Evolutionary conservation across 345 rosid species (phyloP).

Genomic region (Limnanthes douglasii): DNA sequence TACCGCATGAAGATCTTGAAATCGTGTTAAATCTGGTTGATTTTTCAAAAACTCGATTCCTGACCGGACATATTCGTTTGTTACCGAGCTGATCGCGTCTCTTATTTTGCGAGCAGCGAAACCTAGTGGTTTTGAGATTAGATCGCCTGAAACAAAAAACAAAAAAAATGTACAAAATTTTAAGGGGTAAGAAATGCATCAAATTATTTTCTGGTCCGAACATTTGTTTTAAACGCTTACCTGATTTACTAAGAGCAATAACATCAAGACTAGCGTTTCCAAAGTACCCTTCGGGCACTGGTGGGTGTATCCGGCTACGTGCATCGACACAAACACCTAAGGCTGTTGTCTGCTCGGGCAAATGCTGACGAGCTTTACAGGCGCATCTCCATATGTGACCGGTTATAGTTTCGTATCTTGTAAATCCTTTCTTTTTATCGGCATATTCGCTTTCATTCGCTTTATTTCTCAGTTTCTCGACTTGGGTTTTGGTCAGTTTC

Average conservation of each 20-base stretch:
- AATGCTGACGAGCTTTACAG: constrained; percentile 18
- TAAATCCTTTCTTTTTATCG: constrained; percentile 16
- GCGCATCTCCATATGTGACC: constrained; percentile 19
- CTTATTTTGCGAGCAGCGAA: constrained; percentile 23
- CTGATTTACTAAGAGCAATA: constrained; percentile 20
- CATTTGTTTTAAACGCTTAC: constrained; percentile 12
- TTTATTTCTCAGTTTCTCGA: constrained; percentile 23
- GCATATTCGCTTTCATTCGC: constrained; percentile 14
- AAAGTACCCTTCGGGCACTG: constrained; percentile 17
- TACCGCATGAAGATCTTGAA: constrained; percentile 36
- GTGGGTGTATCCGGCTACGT: constrained; percentile 27
- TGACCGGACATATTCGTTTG: constrained; percentile 17
- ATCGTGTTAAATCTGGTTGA: constrained; percentile 22
- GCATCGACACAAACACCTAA: constrained; percentile 27
- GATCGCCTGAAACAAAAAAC: constrained; percentile 8
- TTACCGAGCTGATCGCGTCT: constrained; percentile 26
- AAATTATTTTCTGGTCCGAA: not conserved
- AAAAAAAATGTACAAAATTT: not conserved
- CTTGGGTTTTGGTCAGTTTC: constrained; percentile 23
- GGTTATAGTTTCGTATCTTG: constrained; percentile 17
- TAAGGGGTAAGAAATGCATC: not conserved
- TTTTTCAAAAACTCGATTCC: constrained; percentile 26
- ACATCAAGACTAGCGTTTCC: constrained; percentile 32
- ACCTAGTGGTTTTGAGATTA: constrained; percentile 24
- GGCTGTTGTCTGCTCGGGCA: constrained; percentile 30